phyloP scores from a whole-genome alignment of 768 basidiomycete genomes.

The Lactifluus volemus region DNA sequence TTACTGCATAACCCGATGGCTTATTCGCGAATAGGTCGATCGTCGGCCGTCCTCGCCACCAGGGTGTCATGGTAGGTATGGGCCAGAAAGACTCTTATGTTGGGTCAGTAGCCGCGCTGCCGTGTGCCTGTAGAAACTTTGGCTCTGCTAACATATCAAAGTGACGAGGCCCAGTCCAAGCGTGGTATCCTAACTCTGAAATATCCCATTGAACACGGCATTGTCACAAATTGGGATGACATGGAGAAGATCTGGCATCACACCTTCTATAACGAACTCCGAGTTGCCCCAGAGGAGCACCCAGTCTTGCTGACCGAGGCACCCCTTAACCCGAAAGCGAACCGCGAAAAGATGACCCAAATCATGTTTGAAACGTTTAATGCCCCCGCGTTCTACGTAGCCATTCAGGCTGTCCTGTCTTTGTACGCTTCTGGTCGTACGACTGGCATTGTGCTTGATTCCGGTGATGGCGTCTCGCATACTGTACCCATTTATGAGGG shows the following conservation, averaged over 20 bases:
- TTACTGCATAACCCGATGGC: not conserved
- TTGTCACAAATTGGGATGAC: constrained; percentile 97
- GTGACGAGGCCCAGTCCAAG: constrained; percentile 89
- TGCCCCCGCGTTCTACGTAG: constrained; percentile 64
- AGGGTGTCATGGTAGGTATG: constrained; percentile 97
- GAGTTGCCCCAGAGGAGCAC: constrained; percentile 70
- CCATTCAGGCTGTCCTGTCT: constrained; percentile 65
- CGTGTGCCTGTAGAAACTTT: not conserved
- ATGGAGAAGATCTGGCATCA: constrained; percentile 99
- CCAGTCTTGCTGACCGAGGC: constrained; percentile 64
- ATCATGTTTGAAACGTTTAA: constrained; percentile 79
- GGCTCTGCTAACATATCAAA: constrained; percentile 22
- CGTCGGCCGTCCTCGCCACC: constrained; percentile 90
- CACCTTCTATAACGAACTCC: constrained; percentile 83
- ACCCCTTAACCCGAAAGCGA: constrained; percentile 64
- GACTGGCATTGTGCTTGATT: constrained; percentile 91
- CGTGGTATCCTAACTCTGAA: constrained; percentile 90
- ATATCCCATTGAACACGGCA: constrained; percentile 90
- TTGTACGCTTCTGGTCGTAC: constrained; percentile 83
- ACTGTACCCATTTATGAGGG: constrained; percentile 96
- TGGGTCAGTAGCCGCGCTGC: constrained; percentile 43
- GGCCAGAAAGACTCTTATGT: constrained; percentile 95
- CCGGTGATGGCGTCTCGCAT: constrained; percentile 93
- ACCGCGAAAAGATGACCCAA: constrained; percentile 68
- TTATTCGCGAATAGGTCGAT: constrained; percentile 38